Percentiles rank a stretch among this genome's conserved stretches.
These are phyloP conservation scores for Phaeosphaeria sp. DNA, from an alignment of 2,329 filamentous ascomycete genomes.

Conservation along the genomic window DNA sequence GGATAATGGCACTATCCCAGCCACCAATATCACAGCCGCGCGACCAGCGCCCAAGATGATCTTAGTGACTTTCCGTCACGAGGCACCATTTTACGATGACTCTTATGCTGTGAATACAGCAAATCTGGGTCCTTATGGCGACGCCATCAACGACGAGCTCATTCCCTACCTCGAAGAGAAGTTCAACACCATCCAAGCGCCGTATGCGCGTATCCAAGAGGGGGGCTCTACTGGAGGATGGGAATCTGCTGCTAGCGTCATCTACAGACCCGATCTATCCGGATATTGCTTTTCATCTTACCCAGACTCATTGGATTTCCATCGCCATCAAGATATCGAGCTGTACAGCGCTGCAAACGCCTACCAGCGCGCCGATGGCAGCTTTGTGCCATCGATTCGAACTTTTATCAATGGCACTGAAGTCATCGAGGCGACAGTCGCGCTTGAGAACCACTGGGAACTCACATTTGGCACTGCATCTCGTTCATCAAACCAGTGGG, in stretches of 20 bases:
- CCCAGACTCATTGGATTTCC: constrained; percentile 47
- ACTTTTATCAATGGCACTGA: constrained; percentile 33
- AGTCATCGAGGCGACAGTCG: constrained; percentile 30
- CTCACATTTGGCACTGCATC: constrained; percentile 44
- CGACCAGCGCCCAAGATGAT: constrained; percentile 46
- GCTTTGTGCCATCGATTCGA: constrained; percentile 40
- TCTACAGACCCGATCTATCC: constrained; percentile 48
- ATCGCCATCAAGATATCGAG: constrained; percentile 46
- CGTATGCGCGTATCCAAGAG: constrained; percentile 47
- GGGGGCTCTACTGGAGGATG: constrained; percentile 49
- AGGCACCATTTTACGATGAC: constrained; percentile 48
- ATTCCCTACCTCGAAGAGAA: constrained; percentile 42
- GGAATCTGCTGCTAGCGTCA: constrained; percentile 44
- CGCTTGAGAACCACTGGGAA: constrained; percentile 49
- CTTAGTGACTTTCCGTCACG: constrained; percentile 47
- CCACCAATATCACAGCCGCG: constrained; percentile 26
- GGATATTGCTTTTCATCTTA: constrained; percentile 48
- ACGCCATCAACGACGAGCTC: constrained; percentile 51
- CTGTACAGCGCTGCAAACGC: constrained; percentile 43
- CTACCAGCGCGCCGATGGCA: constrained; percentile 35
- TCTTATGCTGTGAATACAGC: constrained; percentile 50
- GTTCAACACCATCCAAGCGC: constrained; percentile 46
- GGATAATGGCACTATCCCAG: constrained; percentile 41
- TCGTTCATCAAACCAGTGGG: constrained; percentile 46
- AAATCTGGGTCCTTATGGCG: constrained; percentile 49